Percentiles rank a stretch among this genome's conserved stretches.
phyloP scores from a whole-genome alignment of 169 alveolate genomes.

The Cryptosporidium sp. region DNA sequence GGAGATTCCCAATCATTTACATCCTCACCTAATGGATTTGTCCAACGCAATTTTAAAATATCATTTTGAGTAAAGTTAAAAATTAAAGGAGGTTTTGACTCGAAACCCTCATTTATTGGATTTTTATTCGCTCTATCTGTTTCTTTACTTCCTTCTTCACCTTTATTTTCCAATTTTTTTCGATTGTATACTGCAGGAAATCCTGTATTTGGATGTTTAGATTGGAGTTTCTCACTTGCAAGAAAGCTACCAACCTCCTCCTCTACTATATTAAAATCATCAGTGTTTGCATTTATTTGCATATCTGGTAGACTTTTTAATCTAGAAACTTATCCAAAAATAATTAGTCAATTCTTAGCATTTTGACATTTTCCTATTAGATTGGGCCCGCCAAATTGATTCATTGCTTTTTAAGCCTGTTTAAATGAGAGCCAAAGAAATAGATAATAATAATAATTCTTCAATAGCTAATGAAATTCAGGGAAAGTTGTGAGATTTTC shows the following conservation, averaged over 20 bases:
- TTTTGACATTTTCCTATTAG: neutral
- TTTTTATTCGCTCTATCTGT: neutral
- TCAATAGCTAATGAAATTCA: neutral
- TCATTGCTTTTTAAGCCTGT: neutral
- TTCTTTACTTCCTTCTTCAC: no score
- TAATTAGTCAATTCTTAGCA: neutral
- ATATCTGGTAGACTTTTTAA: neutral
- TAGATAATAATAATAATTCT: neutral
- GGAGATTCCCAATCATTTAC: constrained; percentile 30
- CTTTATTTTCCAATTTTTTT: neutral
- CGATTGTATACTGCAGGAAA: constrained; percentile 44
- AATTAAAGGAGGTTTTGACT: neutral
- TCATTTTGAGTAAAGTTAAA: constrained; percentile 62
- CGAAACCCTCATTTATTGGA: neutral
- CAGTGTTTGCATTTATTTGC: neutral
- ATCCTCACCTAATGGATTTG: constrained; percentile 77
- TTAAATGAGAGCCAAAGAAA: neutral
- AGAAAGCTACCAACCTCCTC: neutral
- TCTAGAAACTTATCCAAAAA: neutral
- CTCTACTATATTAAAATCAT: constrained; percentile 13
- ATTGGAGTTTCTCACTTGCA: neutral
- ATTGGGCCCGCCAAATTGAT: neutral
- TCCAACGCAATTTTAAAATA: constrained; percentile 77
- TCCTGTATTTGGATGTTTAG: constrained; percentile 35
- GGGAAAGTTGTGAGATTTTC: neutral